Conservation (phyloP, 1,284 basidiomycete genomes). For the Athelia psychrophila region DNA sequence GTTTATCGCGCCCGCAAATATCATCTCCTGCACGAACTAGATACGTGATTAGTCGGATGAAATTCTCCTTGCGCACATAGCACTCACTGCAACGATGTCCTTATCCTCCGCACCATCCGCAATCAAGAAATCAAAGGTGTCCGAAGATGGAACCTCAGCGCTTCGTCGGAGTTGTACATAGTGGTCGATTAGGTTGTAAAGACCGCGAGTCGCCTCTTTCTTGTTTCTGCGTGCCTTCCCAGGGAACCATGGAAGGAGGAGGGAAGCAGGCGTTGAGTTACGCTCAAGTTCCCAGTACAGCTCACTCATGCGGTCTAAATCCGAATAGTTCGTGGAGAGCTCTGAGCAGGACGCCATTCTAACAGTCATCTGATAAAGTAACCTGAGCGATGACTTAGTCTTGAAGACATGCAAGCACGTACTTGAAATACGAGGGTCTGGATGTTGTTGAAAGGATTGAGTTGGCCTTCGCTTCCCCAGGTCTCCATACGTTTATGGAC, state of each 20-base stretch:
- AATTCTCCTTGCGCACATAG: slow-evolving; percentile 13
- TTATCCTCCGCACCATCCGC: slow-evolving; percentile 24
- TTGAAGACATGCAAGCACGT: slow-evolving; percentile 33
- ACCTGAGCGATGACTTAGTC: slow-evolving; percentile 28
- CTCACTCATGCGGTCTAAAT: slow-evolving; percentile 13
- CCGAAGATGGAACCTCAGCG: slow-evolving; percentile 19
- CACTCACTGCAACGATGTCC: slow-evolving; percentile 16
- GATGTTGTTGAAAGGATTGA: slow-evolving; percentile 34
- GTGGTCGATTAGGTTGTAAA: slow-evolving; percentile 23
- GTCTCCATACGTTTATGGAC: slow-evolving; percentile 5
- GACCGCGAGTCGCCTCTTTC: slow-evolving; percentile 22
- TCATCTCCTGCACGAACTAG: slow-evolving; percentile 24
- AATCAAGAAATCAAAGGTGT: slow-evolving; percentile 33
- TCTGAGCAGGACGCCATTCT: too few relatives aligned
- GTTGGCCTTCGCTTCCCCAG: slow-evolving; percentile 6
- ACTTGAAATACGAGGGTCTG: slow-evolving; percentile 38
- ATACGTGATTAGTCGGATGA: too few relatives aligned
- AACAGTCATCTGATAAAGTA: slow-evolving; percentile 18
- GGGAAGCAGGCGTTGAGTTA: slow-evolving; percentile 26
- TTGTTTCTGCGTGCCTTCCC: slow-evolving; percentile 25
- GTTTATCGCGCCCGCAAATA: slow-evolving; percentile 34
- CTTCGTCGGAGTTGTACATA: slow-evolving; percentile 27
- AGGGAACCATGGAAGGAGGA: slow-evolving; percentile 36
- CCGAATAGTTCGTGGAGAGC: too few relatives aligned
- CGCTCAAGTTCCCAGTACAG: slow-evolving; percentile 31